A percentile compares a stretch with the other conserved stretches of the same genome.
Conservation (phyloP, 2,329 filamentous ascomycete species). For the Alternaria incomplexa region DNA sequence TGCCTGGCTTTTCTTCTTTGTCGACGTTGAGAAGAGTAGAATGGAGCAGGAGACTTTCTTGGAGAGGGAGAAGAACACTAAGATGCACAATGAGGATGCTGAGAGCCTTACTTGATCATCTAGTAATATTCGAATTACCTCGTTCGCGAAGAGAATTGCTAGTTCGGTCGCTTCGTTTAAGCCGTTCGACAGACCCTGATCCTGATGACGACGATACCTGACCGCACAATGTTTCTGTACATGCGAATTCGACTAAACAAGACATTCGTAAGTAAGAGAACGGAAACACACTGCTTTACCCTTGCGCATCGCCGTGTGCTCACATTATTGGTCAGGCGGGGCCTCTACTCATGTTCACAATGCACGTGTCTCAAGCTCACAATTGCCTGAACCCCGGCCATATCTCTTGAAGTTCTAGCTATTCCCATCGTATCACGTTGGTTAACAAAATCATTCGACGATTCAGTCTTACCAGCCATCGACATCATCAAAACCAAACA, state of each 20-base stretch:
- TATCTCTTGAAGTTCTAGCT: background rate
- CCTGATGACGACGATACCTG: background rate
- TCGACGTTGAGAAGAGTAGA: slow-evolving; percentile 31
- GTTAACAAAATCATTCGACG: background rate
- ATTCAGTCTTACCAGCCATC: background rate
- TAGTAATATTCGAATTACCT: background rate
- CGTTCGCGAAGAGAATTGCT: no score
- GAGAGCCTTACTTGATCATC: background rate
- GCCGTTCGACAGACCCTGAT: background rate
- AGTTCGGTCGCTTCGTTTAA: background rate
- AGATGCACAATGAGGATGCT: background rate
- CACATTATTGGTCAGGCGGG: background rate
- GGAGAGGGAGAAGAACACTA: slow-evolving; percentile 27
- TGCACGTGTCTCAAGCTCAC: background rate
- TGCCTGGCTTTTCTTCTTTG: slow-evolving; percentile 29
- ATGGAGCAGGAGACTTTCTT: slow-evolving; percentile 33
- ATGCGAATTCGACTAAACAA: background rate
- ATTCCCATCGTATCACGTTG: background rate
- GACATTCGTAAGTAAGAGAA: background rate
- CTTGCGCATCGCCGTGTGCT: background rate
- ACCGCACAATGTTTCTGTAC: background rate
- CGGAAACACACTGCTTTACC: no score
- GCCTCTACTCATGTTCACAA: background rate
- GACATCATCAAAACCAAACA: background rate
- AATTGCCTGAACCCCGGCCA: background rate